Evolutionary conservation across 441 rosid species (phyloP).

Genomic region (Bocquillonia castaneifolia): DNA sequence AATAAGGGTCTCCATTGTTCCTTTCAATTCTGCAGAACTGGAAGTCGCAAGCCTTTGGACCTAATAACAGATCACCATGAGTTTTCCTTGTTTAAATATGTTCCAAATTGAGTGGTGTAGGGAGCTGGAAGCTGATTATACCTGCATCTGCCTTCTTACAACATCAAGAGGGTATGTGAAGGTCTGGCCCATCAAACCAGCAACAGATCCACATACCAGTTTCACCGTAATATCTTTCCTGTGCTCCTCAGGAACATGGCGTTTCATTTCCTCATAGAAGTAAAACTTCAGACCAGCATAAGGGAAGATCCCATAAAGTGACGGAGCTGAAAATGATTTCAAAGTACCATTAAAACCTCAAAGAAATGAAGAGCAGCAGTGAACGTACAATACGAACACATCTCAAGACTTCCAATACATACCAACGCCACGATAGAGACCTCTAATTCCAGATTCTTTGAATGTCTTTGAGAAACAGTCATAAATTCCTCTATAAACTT

Average conservation of each 20-base stretch:
- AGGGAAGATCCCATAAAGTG: slow-evolving; percentile 89
- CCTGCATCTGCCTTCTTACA: slow-evolving; percentile 98
- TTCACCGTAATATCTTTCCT: slow-evolving; percentile 66
- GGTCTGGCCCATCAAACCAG: slow-evolving; percentile 87
- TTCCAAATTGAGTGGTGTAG: background rate
- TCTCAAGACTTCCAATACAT: slow-evolving; percentile 24
- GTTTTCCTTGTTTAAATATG: background rate
- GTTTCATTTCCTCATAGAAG: slow-evolving; percentile 92
- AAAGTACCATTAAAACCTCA: slow-evolving; percentile 11
- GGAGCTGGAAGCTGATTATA: slow-evolving; percentile 24
- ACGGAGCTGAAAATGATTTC: slow-evolving; percentile 56
- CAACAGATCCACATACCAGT: slow-evolving; percentile 76
- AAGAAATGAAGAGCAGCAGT: slow-evolving; percentile 7
- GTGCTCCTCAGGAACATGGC: slow-evolving; percentile 67
- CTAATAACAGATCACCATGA: slow-evolving; percentile 29
- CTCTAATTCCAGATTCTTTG: slow-evolving; percentile 64
- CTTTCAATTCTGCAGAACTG: slow-evolving; percentile 46
- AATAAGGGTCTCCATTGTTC: slow-evolving; percentile 65
- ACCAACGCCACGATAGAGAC: slow-evolving; percentile 93
- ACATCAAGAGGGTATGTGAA: slow-evolving; percentile 94
- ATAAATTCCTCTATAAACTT: slow-evolving; percentile 55
- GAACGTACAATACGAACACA: slow-evolving; percentile 7
- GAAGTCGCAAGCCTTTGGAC: slow-evolving; percentile 59
- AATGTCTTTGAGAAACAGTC: slow-evolving; percentile 76
- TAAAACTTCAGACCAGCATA: slow-evolving; percentile 94